These are phyloP conservation scores for Mucor racemosus DNA, from an alignment of 371 early-diverging fungal species.

Conservation along the genomic window DNA sequence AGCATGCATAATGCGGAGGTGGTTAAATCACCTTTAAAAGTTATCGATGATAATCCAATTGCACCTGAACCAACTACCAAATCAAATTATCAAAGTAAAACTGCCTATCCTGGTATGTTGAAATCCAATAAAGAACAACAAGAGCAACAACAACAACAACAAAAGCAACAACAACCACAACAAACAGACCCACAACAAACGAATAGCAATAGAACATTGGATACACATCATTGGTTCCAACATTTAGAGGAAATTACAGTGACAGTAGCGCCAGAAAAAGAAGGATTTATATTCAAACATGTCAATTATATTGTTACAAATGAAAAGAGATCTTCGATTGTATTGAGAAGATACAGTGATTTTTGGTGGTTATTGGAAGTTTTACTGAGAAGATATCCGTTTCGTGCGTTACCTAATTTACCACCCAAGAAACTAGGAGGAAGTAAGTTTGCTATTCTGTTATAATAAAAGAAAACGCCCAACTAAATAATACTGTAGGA, in stretches of 20 bases:
- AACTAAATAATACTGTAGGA: constrained; percentile 34
- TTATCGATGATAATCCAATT: constrained; percentile 4
- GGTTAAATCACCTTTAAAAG: constrained; percentile 9
- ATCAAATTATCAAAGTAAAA: constrained; percentile 5
- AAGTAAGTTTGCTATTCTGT: constrained; percentile 26
- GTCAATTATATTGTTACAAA: constrained; percentile 57
- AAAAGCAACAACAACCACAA: not conserved
- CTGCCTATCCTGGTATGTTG: constrained; percentile 25
- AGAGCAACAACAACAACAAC: not conserved
- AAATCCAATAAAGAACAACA: constrained; percentile 12
- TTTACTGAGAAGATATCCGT: constrained; percentile 43
- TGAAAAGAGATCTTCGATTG: constrained; percentile 47
- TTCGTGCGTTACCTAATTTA: constrained; percentile 47
- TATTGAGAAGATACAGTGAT: constrained; percentile 52
- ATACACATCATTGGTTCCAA: constrained; percentile 52
- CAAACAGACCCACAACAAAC: not conserved
- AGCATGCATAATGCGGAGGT: constrained; percentile 13
- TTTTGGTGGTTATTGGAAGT: constrained; percentile 54
- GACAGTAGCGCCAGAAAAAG: constrained; percentile 73
- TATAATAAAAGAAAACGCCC: no score
- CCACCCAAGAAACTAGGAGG: constrained; percentile 57
- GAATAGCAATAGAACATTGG: constrained; percentile 6
- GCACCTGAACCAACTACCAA: constrained; percentile 13
- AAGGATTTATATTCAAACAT: constrained; percentile 58
- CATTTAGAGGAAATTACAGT: constrained; percentile 63